Evolutionary conservation across 2,329 filamentous ascomycete genomes (phyloP), one percentile per base, ranked within the genome.

Genomic region (Trichoderma koningiopsis): DNA sequence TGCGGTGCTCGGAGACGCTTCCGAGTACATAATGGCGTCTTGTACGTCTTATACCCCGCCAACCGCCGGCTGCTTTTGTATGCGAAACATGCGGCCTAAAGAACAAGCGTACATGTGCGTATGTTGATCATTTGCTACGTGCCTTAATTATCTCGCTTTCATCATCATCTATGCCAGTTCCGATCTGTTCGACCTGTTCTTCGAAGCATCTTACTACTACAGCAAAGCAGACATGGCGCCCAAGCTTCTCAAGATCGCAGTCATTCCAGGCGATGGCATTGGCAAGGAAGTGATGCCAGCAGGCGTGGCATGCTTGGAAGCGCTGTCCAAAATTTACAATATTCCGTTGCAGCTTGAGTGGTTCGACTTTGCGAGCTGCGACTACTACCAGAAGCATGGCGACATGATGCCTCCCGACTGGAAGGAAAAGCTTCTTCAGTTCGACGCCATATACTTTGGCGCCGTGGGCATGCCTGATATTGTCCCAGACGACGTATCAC

Each of bases 371-470:
- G 87, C 87, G 22, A 91, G 88, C 40, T 88, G 89, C 61, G 86
- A 83, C 0, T 91, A 89, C 79, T 90, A 83, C 55, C 71, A 74
- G 27, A 77, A 78, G 22, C 80, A 83, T 63, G 82, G 81, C 3
- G 76, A 78, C 24, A 83, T 84, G 81, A 66, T 84, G 43, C 81
- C 82, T 0, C 68, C 74, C 0, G 79, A 83, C 71, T 83, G 82
- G 82, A 83, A 83, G 69, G 85, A 88, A 10, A 81, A 81, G 7
- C 79, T 92, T 27, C 82, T 82, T 72, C 82, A 81, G 66, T 88
- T 89, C 72, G 87, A 92, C 74, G 89, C 89, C 2, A 89, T 91
- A 67, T 84, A 90, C 56, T 91, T 92, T 71, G 89, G 89, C 16
- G 88, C 89, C 7, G 89, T 91, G 5, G 89, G 89, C 14, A 79